These are phyloP conservation scores for Triangularia setosa DNA, from an alignment of 2,329 filamentous ascomycete species.

Conservation along the genomic window DNA sequence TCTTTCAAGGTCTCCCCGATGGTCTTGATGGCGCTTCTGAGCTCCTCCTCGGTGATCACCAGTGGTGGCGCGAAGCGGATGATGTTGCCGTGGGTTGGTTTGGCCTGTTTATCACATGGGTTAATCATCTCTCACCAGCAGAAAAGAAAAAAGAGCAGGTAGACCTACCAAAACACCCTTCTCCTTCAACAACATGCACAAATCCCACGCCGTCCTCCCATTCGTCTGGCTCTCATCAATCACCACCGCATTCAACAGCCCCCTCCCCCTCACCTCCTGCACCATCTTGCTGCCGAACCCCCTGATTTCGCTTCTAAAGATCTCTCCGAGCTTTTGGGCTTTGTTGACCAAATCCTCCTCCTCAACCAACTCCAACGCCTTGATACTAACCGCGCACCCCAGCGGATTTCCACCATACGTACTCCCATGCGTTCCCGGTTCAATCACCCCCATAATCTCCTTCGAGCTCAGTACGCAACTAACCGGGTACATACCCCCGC, in stretches of 20 bases:
- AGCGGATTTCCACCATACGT: conserved; percentile 98
- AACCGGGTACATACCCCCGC: conserved; percentile 98
- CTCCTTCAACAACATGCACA: conserved; percentile 91
- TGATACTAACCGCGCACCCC: conserved; percentile 91
- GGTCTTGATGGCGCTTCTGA: conserved; percentile 71
- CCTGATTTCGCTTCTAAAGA: conserved; percentile 76
- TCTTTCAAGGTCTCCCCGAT: conserved; percentile 80
- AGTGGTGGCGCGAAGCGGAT: conserved; percentile 96
- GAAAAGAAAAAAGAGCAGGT: not conserved
- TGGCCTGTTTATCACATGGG: conserved; percentile 58
- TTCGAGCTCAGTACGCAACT: conserved; percentile 83
- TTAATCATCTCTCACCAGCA: conserved; percentile 6
- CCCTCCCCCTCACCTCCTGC: conserved; percentile 81
- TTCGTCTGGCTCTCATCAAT: conserved; percentile 86
- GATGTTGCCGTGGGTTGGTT: conserved; percentile 97
- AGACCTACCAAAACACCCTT: conserved; percentile 78
- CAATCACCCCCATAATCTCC: conserved; percentile 92
- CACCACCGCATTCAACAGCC: conserved; percentile 89
- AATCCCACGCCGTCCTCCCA: conserved; percentile 89
- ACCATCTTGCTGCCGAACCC: conserved; percentile 78
- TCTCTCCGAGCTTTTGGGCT: conserved; percentile 73
- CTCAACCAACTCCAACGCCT: conserved; percentile 87
- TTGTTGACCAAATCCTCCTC: conserved; percentile 85
- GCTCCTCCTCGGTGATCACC: conserved; percentile 86
- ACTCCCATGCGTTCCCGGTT: conserved; percentile 94